phyloP scores from a whole-genome alignment of 2,329 filamentous ascomycete genomes.

The Arachnopeziza araneosa region DNA sequence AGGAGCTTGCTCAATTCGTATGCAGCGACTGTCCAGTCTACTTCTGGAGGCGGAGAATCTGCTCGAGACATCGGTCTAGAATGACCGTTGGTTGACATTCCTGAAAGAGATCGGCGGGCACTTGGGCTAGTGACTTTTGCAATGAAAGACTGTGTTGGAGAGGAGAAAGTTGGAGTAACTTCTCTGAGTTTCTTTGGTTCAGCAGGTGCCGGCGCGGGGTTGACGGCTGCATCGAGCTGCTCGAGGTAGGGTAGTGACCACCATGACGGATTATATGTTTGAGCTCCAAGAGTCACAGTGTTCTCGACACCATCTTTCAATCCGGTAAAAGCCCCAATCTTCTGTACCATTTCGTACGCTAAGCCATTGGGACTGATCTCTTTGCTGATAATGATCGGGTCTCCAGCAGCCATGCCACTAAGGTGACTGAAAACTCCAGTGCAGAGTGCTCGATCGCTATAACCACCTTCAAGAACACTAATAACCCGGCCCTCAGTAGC shows the following conservation, averaged over 20 bases:
- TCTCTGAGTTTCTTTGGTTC: conserved; percentile 49
- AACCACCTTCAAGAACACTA: conserved; percentile 92
- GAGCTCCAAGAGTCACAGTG: conserved; percentile 17
- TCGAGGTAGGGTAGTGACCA: conserved; percentile 64
- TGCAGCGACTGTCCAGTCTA: conserved; percentile 80
- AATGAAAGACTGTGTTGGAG: conserved; percentile 81
- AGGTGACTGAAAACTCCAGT: conserved; percentile 89
- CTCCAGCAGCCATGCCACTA: conserved; percentile 66
- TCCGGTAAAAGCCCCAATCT: conserved; percentile 38
- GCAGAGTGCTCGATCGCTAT: conserved; percentile 83
- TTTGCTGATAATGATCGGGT: conserved; percentile 35
- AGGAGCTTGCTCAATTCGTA: conserved; percentile 78
- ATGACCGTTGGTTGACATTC: conserved; percentile 37
- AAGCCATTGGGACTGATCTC: conserved; percentile 40
- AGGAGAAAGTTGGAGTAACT: conserved; percentile 63
- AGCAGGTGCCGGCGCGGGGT: conserved; percentile 43
- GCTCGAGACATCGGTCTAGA: conserved; percentile 38
- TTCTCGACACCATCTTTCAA: conserved; percentile 10
- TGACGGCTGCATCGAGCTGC: conserved; percentile 58
- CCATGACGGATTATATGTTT: conserved; percentile 63
- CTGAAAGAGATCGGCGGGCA: conserved; percentile 58
- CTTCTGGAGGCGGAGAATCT: conserved; percentile 66
- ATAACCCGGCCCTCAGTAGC: conserved; percentile 79
- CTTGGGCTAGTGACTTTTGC: conserved; percentile 70
- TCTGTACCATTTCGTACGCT: conserved; percentile 53